Conservation (phyloP, 768 basidiomycete genomes). For the Brasilioporus rufonigricans region DNA sequence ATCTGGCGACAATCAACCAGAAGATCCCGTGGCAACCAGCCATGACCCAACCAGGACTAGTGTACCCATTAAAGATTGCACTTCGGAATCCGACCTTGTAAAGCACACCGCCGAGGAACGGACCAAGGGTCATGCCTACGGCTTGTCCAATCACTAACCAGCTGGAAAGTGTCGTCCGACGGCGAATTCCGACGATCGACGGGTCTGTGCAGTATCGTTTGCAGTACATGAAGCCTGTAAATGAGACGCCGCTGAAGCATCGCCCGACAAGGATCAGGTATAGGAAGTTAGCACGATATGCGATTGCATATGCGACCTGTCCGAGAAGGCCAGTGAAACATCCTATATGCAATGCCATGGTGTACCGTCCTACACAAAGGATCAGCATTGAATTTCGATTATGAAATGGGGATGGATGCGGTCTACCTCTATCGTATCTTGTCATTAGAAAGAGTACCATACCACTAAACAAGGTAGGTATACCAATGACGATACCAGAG, state of each 20-base stretch:
- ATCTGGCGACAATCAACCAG: slow-evolving; percentile 39
- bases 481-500: slow-evolving; percentile 64
- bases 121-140: slow-evolving; percentile 59
- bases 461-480: slow-evolving; percentile 62
- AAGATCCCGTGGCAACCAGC: slow-evolving; percentile 50
- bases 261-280: slow-evolving; percentile 72
- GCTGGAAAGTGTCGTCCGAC: slow-evolving; percentile 59
- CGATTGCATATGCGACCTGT: slow-evolving; percentile 58
- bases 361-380: slow-evolving; percentile 49
- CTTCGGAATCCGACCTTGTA: slow-evolving; percentile 60
- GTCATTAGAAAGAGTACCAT: slow-evolving; percentile 55
- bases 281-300: slow-evolving; percentile 56
- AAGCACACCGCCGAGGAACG: slow-evolving; percentile 60
- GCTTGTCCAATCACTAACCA: slow-evolving; percentile 64
- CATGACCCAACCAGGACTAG: slow-evolving; percentile 68
- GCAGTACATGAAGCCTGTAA: slow-evolving; percentile 64
- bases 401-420: neutral
- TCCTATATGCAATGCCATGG: slow-evolving; percentile 49
- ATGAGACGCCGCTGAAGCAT: slow-evolving; percentile 59
- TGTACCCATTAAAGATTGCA: slow-evolving; percentile 62
- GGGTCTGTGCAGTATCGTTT: slow-evolving; percentile 70
- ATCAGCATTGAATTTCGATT: neutral
- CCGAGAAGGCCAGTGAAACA: slow-evolving; percentile 55
- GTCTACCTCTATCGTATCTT: slow-evolving; percentile 52
- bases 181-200: slow-evolving; percentile 60